Percentiles rank a stretch among this genome's conserved stretches.
These are phyloP conservation scores for Eurotiales sp. DNA, from an alignment of 2,329 filamentous ascomycete genomes.

Conservation along the genomic window DNA sequence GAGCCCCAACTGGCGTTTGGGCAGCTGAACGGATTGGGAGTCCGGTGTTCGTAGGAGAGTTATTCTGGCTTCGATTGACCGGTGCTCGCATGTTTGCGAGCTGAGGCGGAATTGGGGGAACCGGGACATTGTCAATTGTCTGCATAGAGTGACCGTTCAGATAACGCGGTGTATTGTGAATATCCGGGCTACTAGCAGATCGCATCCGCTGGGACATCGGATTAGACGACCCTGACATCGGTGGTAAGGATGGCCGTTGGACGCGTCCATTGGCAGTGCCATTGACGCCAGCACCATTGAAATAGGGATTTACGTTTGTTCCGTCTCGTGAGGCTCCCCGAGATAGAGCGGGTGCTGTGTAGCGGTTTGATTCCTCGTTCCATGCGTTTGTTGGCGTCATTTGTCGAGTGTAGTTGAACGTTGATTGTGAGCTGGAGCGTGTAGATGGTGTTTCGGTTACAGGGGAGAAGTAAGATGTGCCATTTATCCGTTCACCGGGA, in stretches of 20 bases:
- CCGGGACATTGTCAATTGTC: slow-evolving; percentile 58
- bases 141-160: slow-evolving; percentile 52
- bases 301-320: slow-evolving; percentile 60
- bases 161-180: slow-evolving; percentile 57
- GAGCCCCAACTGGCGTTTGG: slow-evolving; percentile 64
- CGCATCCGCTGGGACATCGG: slow-evolving; percentile 65
- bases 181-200: slow-evolving; percentile 93
- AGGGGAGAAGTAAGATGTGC: slow-evolving; percentile 94
- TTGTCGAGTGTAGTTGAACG: slow-evolving; percentile 77
- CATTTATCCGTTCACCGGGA: slow-evolving; percentile 52
- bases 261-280: slow-evolving; percentile 50
- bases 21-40: slow-evolving; percentile 66
- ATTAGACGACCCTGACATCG: slow-evolving; percentile 57
- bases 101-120: slow-evolving; percentile 73
- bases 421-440: slow-evolving; percentile 50
- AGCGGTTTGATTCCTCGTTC: slow-evolving; percentile 72
- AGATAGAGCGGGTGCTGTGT: slow-evolving; percentile 83
- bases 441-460: slow-evolving; percentile 65
- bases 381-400: slow-evolving; percentile 63
- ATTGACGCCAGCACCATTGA: slow-evolving; percentile 40
- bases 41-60: slow-evolving; percentile 67
- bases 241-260: slow-evolving; percentile 75
- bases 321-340: slow-evolving; percentile 77
- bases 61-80: slow-evolving; percentile 73
- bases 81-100: slow-evolving; percentile 56